phyloP scores from a whole-genome alignment of 306 rosid genomes.

The Datisca glomerata region DNA sequence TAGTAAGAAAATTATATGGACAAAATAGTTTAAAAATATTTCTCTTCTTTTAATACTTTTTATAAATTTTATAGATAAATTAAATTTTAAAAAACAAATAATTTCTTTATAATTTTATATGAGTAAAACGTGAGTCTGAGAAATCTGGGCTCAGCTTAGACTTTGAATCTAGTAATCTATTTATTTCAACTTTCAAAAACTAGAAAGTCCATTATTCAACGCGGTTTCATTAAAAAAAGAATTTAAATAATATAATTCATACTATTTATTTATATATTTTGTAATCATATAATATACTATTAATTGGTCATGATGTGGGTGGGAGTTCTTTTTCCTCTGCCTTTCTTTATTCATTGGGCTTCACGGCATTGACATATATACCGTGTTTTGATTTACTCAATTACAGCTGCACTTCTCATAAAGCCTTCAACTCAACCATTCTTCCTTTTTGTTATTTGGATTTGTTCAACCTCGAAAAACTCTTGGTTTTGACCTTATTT shows the following conservation, averaged over 20 bases:
- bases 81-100: too few relatives aligned
- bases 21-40: too few relatives aligned
- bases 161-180: slow-evolving; percentile 18
- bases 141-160: slow-evolving; percentile 24
- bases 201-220: slow-evolving; percentile 25
- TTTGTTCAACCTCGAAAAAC: too few relatives aligned
- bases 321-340: slow-evolving; percentile 15
- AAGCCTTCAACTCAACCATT: not conserved
- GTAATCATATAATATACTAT: not conserved
- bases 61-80: too few relatives aligned
- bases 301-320: slow-evolving; percentile 16
- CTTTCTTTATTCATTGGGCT: slow-evolving; percentile 17
- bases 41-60: too few relatives aligned
- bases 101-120: too few relatives aligned
- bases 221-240: slow-evolving; percentile 52
- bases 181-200: slow-evolving; percentile 17
- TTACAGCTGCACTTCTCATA: slow-evolving; percentile 6
- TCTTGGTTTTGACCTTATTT: too few relatives aligned
- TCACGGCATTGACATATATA: slow-evolving; percentile 7
- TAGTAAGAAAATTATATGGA: too few relatives aligned
- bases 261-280: not conserved
- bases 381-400: not conserved
- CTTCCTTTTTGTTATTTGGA: not conserved
- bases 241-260: not conserved
- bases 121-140: too few relatives aligned